Conservation (phyloP, 345 rosid species). For the Syzygium oleosum region DNA sequence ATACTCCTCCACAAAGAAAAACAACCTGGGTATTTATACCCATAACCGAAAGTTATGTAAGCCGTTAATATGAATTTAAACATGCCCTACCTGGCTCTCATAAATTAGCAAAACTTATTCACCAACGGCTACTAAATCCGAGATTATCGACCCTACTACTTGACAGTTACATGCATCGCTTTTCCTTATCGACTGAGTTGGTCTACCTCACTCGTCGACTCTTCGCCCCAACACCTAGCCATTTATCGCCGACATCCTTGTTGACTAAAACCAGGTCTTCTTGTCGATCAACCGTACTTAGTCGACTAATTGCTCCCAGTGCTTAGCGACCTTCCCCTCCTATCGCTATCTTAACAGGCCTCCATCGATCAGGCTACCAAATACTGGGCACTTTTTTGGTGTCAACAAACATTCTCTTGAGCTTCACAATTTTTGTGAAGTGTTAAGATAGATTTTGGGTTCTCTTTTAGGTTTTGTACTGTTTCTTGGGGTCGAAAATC, state of each 20-base stretch:
- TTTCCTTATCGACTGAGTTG: neutral
- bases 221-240: neutral
- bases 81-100: too few species aligned
- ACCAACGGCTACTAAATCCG: neutral
- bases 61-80: neutral
- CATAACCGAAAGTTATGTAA: neutral
- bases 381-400: neutral
- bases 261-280: neutral
- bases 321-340: neutral
- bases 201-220: neutral
- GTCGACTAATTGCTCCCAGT: neutral
- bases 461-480: neutral
- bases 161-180: neutral
- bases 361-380: neutral
- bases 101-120: neutral
- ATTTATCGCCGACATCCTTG: neutral
- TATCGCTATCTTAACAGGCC: neutral
- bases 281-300: neutral
- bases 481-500: neutral
- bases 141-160: neutral
- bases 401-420: neutral
- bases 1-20: accelerated
- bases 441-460: neutral
- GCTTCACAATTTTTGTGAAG: neutral
- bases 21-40: neutral